Evolutionary conservation across 1,139 yeast genomes (phyloP).

Genomic region (Zygosaccharomyces pseudobailii): DNA sequence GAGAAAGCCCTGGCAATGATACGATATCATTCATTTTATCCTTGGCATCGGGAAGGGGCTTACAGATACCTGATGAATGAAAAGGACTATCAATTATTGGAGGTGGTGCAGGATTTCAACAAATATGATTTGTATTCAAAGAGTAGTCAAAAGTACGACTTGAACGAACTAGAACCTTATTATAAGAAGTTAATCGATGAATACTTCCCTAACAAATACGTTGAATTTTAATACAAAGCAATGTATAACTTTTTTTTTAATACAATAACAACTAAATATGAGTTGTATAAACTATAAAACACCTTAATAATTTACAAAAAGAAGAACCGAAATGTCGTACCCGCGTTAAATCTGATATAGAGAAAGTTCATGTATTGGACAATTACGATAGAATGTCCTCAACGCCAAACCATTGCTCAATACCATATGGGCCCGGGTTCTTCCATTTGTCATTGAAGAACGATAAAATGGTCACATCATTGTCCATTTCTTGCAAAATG

Average conservation of each 20-base stretch:
- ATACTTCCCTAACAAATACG: slow-evolving; percentile 52
- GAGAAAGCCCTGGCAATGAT: slow-evolving; percentile 70
- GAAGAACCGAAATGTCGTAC: slow-evolving; percentile 1
- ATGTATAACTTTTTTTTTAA: background rate
- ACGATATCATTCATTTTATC: slow-evolving; percentile 69
- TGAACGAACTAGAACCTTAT: slow-evolving; percentile 50
- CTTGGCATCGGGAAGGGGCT: slow-evolving; percentile 72
- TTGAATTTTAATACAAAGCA: slow-evolving; percentile 46
- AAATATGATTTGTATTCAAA: slow-evolving; percentile 67
- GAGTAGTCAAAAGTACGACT: slow-evolving; percentile 44
- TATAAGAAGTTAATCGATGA: slow-evolving; percentile 62
- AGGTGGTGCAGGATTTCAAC: slow-evolving; percentile 62
- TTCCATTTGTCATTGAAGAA: slow-evolving; percentile 84
- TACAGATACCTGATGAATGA: slow-evolving; percentile 62
- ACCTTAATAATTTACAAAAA: background rate
- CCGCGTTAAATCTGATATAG: background rate
- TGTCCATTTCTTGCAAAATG: slow-evolving; percentile 49
- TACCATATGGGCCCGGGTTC: slow-evolving; percentile 73
- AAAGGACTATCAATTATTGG: slow-evolving; percentile 56
- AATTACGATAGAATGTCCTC: background rate
- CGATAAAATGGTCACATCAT: slow-evolving; percentile 66
- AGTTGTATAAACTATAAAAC: slow-evolving; percentile 1
- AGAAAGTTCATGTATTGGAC: background rate
- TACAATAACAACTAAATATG: background rate
- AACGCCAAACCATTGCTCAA: slow-evolving; percentile 83